A percentile compares a stretch with the other conserved stretches of the same genome.
Evolutionary conservation across 768 basidiomycete genomes (phyloP).

Genomic region (Pulveroboletus sp.): DNA sequence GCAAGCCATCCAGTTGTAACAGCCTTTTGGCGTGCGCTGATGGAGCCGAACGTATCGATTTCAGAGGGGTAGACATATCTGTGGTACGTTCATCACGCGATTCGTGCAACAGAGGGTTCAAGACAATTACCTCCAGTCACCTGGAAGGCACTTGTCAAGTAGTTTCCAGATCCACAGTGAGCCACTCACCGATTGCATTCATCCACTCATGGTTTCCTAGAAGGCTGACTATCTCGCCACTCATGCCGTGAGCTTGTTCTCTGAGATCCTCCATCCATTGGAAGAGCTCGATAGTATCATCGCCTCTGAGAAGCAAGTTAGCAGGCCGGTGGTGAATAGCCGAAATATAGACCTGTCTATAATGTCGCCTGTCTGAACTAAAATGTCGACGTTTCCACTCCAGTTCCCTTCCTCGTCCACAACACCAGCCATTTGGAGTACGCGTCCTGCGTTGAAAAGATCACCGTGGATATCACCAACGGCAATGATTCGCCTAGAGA

Average conservation of each 20-base stretch:
- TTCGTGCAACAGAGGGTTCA: background rate
- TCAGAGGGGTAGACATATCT: conserved; percentile 86
- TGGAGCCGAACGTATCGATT: conserved; percentile 74
- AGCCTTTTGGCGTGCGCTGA: conserved; percentile 65
- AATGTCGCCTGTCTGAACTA: conserved; percentile 96
- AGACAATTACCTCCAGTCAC: conserved; percentile 74
- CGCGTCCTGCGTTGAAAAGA: conserved; percentile 68
- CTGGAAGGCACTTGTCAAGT: conserved; percentile 32
- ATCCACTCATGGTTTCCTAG: conserved; percentile 97
- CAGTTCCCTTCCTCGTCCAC: conserved; percentile 70
- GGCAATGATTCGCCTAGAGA: conserved; percentile 61
- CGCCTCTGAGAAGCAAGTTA: conserved; percentile 50
- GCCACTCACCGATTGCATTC: conserved; percentile 68
- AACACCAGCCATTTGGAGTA: conserved; percentile 76
- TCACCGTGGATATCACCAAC: conserved; percentile 95
- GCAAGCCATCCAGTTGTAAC: conserved; percentile 75
- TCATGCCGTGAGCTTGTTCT: conserved; percentile 59
- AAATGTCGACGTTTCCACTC: conserved; percentile 76
- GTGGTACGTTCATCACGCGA: conserved; percentile 8
- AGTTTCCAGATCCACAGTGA: background rate
- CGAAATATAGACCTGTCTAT: conserved; percentile 67
- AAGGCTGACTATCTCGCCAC: conserved; percentile 70
- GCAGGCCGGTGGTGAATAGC: background rate
- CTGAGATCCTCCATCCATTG: conserved; percentile 80
- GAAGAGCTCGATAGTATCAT: conserved; percentile 86